Percentiles rank a stretch among this genome's conserved stretches.
Conservation (phyloP, 2,329 filamentous ascomycete genomes). For the Phoma sp. region DNA sequence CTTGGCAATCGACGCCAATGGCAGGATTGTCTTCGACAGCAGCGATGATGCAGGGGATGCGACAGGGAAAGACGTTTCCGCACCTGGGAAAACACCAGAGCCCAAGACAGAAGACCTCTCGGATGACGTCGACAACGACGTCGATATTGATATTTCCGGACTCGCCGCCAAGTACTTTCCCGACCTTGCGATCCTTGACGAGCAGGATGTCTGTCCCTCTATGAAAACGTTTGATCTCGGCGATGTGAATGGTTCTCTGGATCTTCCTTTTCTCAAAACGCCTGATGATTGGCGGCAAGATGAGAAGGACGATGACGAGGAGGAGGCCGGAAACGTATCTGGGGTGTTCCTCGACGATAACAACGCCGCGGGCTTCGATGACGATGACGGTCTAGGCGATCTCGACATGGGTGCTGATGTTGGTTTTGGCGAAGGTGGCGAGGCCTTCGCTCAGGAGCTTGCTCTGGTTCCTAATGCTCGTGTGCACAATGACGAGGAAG, state of each 20-base stretch:
- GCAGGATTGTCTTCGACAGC: slow-evolving; percentile 96
- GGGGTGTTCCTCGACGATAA: slow-evolving; percentile 88
- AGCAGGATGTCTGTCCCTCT: slow-evolving; percentile 91
- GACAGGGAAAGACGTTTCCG: slow-evolving; percentile 50
- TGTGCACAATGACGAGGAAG: slow-evolving; percentile 68
- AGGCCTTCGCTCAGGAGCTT: slow-evolving; percentile 92
- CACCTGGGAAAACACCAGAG: slow-evolving; percentile 45
- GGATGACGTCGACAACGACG: slow-evolving; percentile 56
- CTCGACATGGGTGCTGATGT: slow-evolving; percentile 68
- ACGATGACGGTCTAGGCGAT: slow-evolving; percentile 71
- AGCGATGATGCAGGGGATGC: slow-evolving; percentile 78
- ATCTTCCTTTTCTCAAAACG: slow-evolving; percentile 90
- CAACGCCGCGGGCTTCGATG: slow-evolving; percentile 78
- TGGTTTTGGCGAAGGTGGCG: slow-evolving; percentile 93
- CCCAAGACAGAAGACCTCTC: slow-evolving; percentile 38
- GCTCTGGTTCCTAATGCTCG: slow-evolving; percentile 86
- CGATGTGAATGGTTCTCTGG: slow-evolving; percentile 80
- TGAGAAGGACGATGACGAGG: slow-evolving; percentile 64
- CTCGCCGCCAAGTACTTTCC: slow-evolving; percentile 86
- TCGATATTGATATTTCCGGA: slow-evolving; percentile 78
- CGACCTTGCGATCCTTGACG: slow-evolving; percentile 75
- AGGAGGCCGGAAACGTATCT: slow-evolving; percentile 66
- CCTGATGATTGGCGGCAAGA: slow-evolving; percentile 83
- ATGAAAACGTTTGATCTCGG: slow-evolving; percentile 93
- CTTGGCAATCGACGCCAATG: slow-evolving; percentile 89